These are phyloP conservation scores for Phytopythium vexans DNA, from an alignment of 352 stramenopile genomes.

Conservation along the genomic window DNA sequence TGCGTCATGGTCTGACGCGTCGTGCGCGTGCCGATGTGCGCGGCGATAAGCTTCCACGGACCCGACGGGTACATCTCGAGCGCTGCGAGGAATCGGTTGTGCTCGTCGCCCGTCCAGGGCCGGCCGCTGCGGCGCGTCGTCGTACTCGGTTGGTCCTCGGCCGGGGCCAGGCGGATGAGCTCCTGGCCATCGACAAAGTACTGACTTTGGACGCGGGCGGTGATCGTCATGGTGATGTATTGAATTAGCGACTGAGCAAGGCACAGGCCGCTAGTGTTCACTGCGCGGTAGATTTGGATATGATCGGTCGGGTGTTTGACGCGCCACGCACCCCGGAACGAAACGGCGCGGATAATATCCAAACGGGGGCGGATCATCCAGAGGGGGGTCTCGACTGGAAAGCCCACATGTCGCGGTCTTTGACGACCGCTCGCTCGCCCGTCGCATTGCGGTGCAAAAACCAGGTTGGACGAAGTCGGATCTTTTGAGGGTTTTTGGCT, in stretches of 20 bases:
- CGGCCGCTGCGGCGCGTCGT: slow-evolving; percentile 25
- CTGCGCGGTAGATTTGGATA: not conserved
- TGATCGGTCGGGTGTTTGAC: not conserved
- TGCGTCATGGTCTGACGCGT: slow-evolving; percentile 52
- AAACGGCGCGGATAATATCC: no score
- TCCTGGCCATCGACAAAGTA: slow-evolving; percentile 36
- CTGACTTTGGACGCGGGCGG: slow-evolving; percentile 28
- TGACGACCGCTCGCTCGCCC: no score
- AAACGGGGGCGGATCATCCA: no score
- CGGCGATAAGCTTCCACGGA: slow-evolving; percentile 38
- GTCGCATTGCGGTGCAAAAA: no score
- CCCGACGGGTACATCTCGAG: slow-evolving; percentile 33
- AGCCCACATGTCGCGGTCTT: no score
- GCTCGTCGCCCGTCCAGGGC: slow-evolving; percentile 31
- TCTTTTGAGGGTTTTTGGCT: no score
- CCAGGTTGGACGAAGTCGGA: no score
- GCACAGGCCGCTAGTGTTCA: no score
- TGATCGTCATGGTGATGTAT: slow-evolving; percentile 24
- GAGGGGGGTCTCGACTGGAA: no score
- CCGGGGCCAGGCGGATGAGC: slow-evolving; percentile 29
- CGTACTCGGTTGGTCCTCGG: slow-evolving; percentile 27
- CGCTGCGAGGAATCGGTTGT: slow-evolving; percentile 31
- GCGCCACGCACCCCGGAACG: no score
- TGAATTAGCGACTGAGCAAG: no score
- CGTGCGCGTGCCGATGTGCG: slow-evolving; percentile 52